A percentile compares a stretch with the other conserved stretches of the same genome.
phyloP scores from a whole-genome alignment of 768 basidiomycete species.

The Naematelia aurantialba region DNA sequence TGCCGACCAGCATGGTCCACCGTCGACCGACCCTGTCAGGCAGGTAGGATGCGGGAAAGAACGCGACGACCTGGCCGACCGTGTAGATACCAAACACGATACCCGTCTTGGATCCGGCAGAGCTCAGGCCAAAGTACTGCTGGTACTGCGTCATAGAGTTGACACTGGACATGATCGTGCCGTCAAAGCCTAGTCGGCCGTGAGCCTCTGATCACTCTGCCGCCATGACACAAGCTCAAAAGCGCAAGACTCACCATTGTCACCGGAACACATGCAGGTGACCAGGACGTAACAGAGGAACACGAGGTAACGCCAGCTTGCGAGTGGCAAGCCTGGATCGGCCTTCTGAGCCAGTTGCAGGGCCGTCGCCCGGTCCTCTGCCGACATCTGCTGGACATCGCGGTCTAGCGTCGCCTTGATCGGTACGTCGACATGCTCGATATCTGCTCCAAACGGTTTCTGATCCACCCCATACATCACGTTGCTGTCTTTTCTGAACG shows the following conservation, averaged over 20 bases:
- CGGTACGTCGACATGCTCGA: conserved; percentile 1
- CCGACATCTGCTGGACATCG: conserved; percentile 15
- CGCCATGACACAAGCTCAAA: neutral
- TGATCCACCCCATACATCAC: neutral
- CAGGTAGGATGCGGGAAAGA: conserved; percentile 50
- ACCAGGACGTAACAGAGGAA: conserved; percentile 8
- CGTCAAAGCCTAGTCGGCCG: conserved; percentile 54
- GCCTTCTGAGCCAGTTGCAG: conserved; percentile 20
- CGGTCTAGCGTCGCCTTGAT: conserved; percentile 1
- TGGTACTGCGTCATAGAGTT: conserved; percentile 56
- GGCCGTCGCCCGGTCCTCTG: conserved; percentile 23
- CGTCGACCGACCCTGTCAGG: conserved; percentile 57
- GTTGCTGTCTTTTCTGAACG: neutral
- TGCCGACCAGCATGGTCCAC: conserved; percentile 57
- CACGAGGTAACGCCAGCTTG: conserved; percentile 1
- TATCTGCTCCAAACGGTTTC: neutral
- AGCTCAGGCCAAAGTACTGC: conserved; percentile 54
- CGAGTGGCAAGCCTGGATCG: conserved; percentile 19
- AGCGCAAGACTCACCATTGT: conserved; percentile 17
- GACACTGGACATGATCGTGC: conserved; percentile 59
- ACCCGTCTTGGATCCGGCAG: conserved; percentile 55
- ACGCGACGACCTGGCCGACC: conserved; percentile 39
- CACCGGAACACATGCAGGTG: conserved; percentile 10
- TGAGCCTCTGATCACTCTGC: neutral
- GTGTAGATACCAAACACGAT: conserved; percentile 55